Evolutionary conservation across 306 rosid genomes (phyloP).

Genomic region (Malus asiatica): DNA sequence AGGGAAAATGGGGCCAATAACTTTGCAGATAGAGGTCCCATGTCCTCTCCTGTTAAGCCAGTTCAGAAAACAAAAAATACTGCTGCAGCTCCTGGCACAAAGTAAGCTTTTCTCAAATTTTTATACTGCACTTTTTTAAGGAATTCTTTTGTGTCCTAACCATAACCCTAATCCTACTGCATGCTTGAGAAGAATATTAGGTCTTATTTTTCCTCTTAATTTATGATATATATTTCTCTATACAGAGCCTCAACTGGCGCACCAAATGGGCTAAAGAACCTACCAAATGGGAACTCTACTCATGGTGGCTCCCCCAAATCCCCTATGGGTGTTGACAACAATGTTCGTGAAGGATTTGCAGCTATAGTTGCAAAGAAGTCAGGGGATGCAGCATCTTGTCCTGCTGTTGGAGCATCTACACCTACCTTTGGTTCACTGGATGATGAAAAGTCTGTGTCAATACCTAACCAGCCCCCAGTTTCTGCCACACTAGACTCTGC

Average conservation of each 20-base stretch:
- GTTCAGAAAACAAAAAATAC: slow-evolving; percentile 34
- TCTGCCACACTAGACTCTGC: slow-evolving; percentile 20
- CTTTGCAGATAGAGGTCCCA: slow-evolving; percentile 33
- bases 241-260: slow-evolving; percentile 42
- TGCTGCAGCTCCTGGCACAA: slow-evolving; percentile 29
- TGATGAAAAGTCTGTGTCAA: slow-evolving; percentile 29
- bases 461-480: slow-evolving; percentile 25
- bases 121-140: slow-evolving; percentile 1
- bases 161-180: background rate
- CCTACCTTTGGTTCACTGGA: slow-evolving; percentile 19
- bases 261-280: slow-evolving; percentile 32
- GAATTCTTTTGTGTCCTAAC: background rate
- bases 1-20: slow-evolving; percentile 55
- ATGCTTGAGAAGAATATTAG: background rate
- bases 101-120: slow-evolving; percentile 26
- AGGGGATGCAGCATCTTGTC: slow-evolving; percentile 35
- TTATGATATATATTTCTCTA: background rate
- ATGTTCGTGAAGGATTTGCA: slow-evolving; percentile 23
- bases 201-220: background rate
- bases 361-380: slow-evolving; percentile 17
- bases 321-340: slow-evolving; percentile 14
- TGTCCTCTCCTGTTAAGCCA: slow-evolving; percentile 25
- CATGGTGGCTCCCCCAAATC: slow-evolving; percentile 27
- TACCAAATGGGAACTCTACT: slow-evolving; percentile 44
- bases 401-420: slow-evolving; percentile 25